Evolutionary conservation across 768 basidiomycete species (phyloP), one percentile per base, ranked within the genome.

Genomic region (Hebeloma cylindrosporum): DNA sequence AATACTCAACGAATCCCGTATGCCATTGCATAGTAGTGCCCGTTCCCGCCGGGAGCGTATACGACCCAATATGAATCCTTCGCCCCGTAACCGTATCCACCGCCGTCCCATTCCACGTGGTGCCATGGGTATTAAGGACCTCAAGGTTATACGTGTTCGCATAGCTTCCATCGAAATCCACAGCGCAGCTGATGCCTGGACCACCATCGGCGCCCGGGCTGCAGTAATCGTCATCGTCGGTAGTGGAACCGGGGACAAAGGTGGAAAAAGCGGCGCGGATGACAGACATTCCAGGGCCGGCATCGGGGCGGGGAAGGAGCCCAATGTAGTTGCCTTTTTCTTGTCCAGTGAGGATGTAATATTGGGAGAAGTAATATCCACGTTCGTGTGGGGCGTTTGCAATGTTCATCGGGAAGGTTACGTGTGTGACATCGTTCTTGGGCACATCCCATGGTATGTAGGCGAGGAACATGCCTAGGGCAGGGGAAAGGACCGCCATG

Each of bases 311-410:
- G 8, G 42, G 42, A 10, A 34, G 42, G 32, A 43, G 34, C 10
- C 42, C 42, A 3, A 33, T 43, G 33, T 43, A 43, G 11, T 33
- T 33, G 32, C 25, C 42, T 21, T 43, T 33, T n/a, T 23, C 27
- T 11, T 16, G 32, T 5, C 42, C 42, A 1, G 35, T 33, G 32
- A 43, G 35, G n/a, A 20, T 28, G 32, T 34, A 43, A 27, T 43
- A 33, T n/a, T 43, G 42, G 3, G 42, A 31, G n/a, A 43, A 43
- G 25, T 43, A 43, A 23, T 43, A 43, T n/a, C 42, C 42, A 2
- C 22, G 16, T 4, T 34, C 26, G 22, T 43, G 42, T 22, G 34
- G 32, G 5, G 42, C 42, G 11, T 43, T 23, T 21, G 20, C 32
- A 26, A 43, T 43, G 8, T 31, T 35, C 32, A 43, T 34, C 13